Evolutionary conservation across 768 basidiomycete species (phyloP).

Genomic region (Trametes elegans): DNA sequence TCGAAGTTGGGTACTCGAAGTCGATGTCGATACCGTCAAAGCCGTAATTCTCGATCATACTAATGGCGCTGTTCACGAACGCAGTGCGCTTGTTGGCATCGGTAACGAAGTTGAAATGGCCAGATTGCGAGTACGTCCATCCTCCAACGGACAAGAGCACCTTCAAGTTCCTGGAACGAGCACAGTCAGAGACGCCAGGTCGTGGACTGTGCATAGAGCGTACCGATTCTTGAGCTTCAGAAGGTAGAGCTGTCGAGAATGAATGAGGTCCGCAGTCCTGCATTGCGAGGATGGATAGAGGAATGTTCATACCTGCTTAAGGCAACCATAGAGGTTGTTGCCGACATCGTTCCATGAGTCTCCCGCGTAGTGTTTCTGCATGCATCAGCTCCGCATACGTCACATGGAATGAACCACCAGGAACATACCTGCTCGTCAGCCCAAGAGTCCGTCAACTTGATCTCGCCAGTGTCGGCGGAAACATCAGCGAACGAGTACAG

Average conservation of each 20-base stretch:
- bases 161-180: conserved; percentile 40
- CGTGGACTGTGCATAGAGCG: not conserved
- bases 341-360: conserved; percentile 76
- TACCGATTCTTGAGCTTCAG: conserved; percentile 57
- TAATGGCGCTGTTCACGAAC: conserved; percentile 62
- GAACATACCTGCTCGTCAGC: conserved; percentile 62
- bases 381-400: not conserved
- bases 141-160: conserved; percentile 55
- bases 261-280: not conserved
- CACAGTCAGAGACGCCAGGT: not conserved
- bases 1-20: conserved; percentile 70
- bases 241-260: conserved; percentile 38
- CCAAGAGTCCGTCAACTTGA: conserved; percentile 68
- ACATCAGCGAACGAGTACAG: conserved; percentile 81
- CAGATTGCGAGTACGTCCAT: conserved; percentile 69
- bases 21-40: conserved; percentile 82
- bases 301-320: conserved; percentile 60
- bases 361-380: conserved; percentile 62
- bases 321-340: conserved; percentile 76
- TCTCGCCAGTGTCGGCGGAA: conserved; percentile 55
- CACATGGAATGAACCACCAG: not conserved
- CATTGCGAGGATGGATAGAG: not conserved
- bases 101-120: conserved; percentile 67
- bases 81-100: conserved; percentile 45
- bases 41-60: conserved; percentile 69